A percentile compares a stretch with the other conserved stretches of the same genome.
phyloP scores from a whole-genome alignment of 176 grass and related monocot genomes.

The Elymus sibiricus region DNA sequence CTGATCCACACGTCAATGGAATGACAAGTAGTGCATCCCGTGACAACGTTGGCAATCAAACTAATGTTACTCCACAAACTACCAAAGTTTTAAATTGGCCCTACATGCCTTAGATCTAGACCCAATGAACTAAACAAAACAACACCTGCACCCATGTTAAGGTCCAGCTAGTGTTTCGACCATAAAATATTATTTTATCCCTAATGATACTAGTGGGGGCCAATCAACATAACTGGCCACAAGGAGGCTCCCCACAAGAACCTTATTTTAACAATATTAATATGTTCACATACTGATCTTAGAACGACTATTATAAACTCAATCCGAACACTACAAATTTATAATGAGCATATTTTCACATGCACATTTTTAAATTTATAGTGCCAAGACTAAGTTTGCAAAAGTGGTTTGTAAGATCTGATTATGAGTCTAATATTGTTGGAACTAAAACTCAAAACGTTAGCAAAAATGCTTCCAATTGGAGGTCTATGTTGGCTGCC shows the following conservation, averaged over 20 bases:
- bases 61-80: conserved; percentile 24
- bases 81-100: conserved; percentile 17
- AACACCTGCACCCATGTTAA: conserved; percentile 41
- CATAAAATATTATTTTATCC: conserved; percentile 28
- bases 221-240: conserved; percentile 31
- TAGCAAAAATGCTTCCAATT: not conserved
- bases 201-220: conserved; percentile 22
- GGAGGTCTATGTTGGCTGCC: conserved; percentile 15
- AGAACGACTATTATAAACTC: conserved; percentile 31
- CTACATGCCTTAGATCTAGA: conserved; percentile 37
- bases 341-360: not conserved
- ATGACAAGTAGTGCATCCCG: conserved; percentile 19
- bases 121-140: conserved; percentile 40
- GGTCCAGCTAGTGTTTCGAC: conserved; percentile 40
- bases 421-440: not conserved
- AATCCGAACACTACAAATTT: conserved; percentile 59
- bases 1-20: not conserved
- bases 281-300: conserved; percentile 10
- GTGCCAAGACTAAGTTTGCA: conserved; percentile 38
- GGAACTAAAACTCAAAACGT: not conserved
- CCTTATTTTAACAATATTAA: conserved; percentile 16
- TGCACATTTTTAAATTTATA: conserved; percentile 25
- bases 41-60: conserved; percentile 26
- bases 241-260: conserved; percentile 23
- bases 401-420: conserved; percentile 22